Evolutionary conservation across 129 eudicot genomes (phyloP).

Genomic region (Chrysanthemum makinoi): DNA sequence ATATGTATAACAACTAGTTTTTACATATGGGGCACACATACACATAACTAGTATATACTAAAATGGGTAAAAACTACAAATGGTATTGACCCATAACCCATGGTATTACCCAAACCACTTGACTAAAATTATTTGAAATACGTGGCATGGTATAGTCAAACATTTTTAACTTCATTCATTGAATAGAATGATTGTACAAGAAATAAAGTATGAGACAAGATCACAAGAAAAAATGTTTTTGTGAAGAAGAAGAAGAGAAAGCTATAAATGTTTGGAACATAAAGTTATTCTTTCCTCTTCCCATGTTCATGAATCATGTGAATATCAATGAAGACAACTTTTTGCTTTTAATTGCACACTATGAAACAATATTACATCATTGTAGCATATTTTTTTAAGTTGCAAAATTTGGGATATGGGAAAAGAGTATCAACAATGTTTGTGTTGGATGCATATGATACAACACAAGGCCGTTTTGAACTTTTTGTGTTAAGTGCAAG

Average conservation of each 20-base stretch:
- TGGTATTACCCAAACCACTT: too few species aligned
- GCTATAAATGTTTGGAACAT: constrained; percentile 1
- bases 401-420: neutral
- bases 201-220: neutral
- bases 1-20: too few species aligned
- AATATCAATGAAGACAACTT: constrained; percentile 26
- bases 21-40: too few species aligned
- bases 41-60: too few species aligned
- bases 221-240: constrained; percentile 15
- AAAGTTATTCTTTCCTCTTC: constrained; percentile 24
- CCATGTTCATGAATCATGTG: constrained; percentile 36
- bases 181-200: neutral
- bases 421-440: neutral
- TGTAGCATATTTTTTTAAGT: neutral
- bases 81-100: too few species aligned
- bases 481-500: neutral
- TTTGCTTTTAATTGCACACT: neutral
- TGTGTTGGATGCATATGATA: neutral
- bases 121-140: too few species aligned
- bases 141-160: too few species aligned
- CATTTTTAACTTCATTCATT: too few species aligned
- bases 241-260: neutral
- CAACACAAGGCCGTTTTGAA: neutral
- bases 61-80: too few species aligned
- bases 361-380: neutral